Percentiles rank a stretch among this genome's conserved stretches.
phyloP scores from a whole-genome alignment of 768 basidiomycete genomes.

The Xerocomus brunneocitrinus region DNA sequence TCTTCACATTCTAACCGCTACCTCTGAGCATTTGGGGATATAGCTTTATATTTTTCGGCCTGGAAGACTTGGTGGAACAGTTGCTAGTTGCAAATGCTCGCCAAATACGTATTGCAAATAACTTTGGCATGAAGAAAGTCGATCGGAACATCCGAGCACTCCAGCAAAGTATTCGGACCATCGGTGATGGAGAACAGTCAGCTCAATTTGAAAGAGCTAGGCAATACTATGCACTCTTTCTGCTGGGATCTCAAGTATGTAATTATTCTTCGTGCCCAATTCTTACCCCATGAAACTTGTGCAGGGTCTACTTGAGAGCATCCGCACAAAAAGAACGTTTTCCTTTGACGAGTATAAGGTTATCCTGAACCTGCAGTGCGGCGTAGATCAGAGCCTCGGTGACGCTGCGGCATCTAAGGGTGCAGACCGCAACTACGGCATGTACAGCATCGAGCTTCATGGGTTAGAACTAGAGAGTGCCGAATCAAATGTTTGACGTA shows the following conservation, averaged over 20 bases:
- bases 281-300: neutral
- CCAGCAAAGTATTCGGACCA: conserved; percentile 84
- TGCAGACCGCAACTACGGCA: conserved; percentile 69
- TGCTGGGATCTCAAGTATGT: conserved; percentile 65
- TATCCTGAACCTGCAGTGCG: conserved; percentile 87
- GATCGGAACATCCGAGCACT: conserved; percentile 84
- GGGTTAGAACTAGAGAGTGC: conserved; percentile 61
- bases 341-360: conserved; percentile 90
- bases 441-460: conserved; percentile 89
- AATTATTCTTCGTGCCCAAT: neutral
- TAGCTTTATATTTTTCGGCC: conserved; percentile 85
- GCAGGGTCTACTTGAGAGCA: conserved; percentile 73
- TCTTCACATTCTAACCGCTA: neutral
- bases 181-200: conserved; percentile 54
- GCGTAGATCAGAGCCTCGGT: conserved; percentile 60
- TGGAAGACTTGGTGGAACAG: conserved; percentile 82
- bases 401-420: conserved; percentile 50
- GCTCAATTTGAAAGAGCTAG: conserved; percentile 74
- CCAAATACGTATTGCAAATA: conserved; percentile 62
- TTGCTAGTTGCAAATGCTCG: conserved; percentile 73
- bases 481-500: conserved; percentile 30
- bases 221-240: conserved; percentile 78
- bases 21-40: neutral
- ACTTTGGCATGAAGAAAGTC: conserved; percentile 81
- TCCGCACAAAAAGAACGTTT: conserved; percentile 61